Conservation (phyloP, 2,329 filamentous ascomycete genomes). For the Alternaria alternata region DNA sequence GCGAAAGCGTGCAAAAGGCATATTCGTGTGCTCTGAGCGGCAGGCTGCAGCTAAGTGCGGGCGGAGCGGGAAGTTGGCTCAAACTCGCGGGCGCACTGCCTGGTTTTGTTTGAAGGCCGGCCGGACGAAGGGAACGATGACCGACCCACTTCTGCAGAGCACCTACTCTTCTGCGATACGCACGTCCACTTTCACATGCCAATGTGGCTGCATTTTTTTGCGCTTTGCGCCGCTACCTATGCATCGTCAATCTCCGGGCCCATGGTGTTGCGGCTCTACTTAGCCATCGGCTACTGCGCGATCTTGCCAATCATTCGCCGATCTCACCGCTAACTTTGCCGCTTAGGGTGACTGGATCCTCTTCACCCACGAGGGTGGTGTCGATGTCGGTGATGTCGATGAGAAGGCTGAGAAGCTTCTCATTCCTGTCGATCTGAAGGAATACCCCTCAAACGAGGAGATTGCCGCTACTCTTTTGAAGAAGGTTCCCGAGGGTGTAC, state of each 20-base stretch:
- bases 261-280: conserved; percentile 47
- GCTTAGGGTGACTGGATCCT: conserved; percentile 97
- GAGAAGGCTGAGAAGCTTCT: conserved; percentile 98
- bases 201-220: conserved; percentile 27
- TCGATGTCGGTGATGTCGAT: conserved; percentile 98
- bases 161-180: conserved; percentile 40
- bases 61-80: conserved; percentile 25
- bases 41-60: conserved; percentile 20
- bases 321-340: conserved; percentile 42
- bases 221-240: conserved; percentile 23
- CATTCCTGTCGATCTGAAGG: conserved; percentile 90
- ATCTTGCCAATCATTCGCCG: conserved; percentile 38
- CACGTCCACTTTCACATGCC: conserved; percentile 48
- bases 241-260: conserved; percentile 25
- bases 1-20: conserved; percentile 17
- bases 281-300: conserved; percentile 26
- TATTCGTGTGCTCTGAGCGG: conserved; percentile 18
- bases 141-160: conserved; percentile 50
- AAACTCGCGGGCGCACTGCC: conserved; percentile 35
- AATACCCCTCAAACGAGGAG: conserved; percentile 96
- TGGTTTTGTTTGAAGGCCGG: conserved; percentile 48
- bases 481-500: conserved; percentile 92
- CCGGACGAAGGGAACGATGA: conserved; percentile 51
- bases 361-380: conserved; percentile 99
- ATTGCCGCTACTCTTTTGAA: conserved; percentile 85